Evolutionary conservation across 169 alveolate species (phyloP).

Genomic region (Eimeria praecox): DNA sequence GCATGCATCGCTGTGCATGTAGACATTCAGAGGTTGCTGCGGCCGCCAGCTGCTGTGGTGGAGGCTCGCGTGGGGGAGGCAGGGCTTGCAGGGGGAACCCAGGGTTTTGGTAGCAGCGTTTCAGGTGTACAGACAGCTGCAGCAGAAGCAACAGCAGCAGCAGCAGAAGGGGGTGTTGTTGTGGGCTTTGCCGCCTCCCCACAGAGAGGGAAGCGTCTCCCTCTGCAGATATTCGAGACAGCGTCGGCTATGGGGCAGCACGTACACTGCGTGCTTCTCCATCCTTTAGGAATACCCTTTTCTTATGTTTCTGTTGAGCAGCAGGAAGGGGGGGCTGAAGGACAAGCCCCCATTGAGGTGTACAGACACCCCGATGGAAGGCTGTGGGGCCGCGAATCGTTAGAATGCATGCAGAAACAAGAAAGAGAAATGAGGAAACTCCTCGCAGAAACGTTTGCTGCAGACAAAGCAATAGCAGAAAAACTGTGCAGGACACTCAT

Average conservation of each 20-base stretch:
- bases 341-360: conserved; percentile 21
- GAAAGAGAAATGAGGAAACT: neutral
- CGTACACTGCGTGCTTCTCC: conserved; percentile 55
- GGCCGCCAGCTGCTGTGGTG: conserved; percentile 8
- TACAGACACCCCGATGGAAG: conserved; percentile 37
- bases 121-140: neutral
- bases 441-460: neutral
- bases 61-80: neutral
- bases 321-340: neutral
- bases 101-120: neutral
- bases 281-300: neutral
- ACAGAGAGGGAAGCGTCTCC: neutral
- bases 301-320: neutral
- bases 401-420: neutral
- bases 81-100: neutral
- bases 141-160: neutral
- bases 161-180: neutral
- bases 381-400: neutral
- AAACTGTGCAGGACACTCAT: conserved; percentile 8
- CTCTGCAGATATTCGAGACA: neutral
- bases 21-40: conserved; percentile 11
- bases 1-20: conserved; percentile 23
- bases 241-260: neutral
- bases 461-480: conserved; percentile 36
- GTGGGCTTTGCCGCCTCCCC: neutral